Conservation (phyloP, 1,284 basidiomycete genomes). For the Ustilago sp. region DNA sequence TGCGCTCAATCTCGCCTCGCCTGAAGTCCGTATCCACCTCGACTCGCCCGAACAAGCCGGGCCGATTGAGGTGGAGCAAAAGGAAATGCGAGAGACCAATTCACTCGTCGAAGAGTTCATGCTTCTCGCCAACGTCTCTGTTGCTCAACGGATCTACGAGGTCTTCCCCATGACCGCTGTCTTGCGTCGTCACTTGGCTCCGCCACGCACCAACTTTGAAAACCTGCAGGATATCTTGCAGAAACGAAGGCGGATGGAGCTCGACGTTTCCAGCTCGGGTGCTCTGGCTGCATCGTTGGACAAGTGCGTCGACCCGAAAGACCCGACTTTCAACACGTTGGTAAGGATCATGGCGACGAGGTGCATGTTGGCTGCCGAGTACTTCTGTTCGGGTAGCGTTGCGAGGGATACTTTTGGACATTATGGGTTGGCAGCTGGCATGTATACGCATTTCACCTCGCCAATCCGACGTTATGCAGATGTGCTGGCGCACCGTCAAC, state of each 20-base stretch:
- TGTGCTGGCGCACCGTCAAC: constrained; percentile 92
- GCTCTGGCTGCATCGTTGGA: constrained; percentile 92
- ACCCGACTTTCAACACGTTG: constrained; percentile 87
- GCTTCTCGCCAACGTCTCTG: constrained; percentile 96
- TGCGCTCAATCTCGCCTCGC: constrained; percentile 94
- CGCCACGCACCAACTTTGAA: constrained; percentile 94
- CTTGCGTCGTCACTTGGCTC: constrained; percentile 90
- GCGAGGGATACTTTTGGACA: constrained; percentile 92
- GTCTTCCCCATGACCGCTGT: constrained; percentile 96
- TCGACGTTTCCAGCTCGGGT: constrained; percentile 92
- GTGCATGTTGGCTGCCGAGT: constrained; percentile 98
- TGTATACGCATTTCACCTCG: constrained; percentile 96
- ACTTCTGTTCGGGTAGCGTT: constrained; percentile 95
- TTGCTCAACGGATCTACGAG: constrained; percentile 91
- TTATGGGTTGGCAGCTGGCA: constrained; percentile 94
- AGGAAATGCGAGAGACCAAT: constrained; percentile 92
- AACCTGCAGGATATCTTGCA: constrained; percentile 90
- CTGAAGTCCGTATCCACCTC: constrained; percentile 94
- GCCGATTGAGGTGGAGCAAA: constrained; percentile 97
- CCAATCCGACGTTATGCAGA: constrained; percentile 73
- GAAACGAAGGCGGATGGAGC: constrained; percentile 84
- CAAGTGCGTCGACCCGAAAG: constrained; percentile 78
- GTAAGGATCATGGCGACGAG: constrained; percentile 99
- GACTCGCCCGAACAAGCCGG: constrained; percentile 92
- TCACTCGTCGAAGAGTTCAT: constrained; percentile 99